Base-by-base conservation (phyloP, 352 stramenopile species). In the Phytophthora quininea region DNA sequence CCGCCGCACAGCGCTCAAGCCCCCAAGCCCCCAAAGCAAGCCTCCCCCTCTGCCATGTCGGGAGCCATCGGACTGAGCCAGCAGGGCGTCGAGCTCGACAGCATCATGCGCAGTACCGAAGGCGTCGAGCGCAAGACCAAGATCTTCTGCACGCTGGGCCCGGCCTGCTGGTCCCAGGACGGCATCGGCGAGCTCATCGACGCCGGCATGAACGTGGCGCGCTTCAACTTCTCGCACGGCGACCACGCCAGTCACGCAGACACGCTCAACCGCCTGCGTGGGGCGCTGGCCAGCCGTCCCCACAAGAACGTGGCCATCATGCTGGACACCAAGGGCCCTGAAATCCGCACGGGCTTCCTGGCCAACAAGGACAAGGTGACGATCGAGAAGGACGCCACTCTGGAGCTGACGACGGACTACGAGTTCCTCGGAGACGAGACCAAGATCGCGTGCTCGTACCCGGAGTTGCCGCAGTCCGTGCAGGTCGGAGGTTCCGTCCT, bases 221-320 rank as follows among this genome's bases (percentile, higher is more conserved):
- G 98, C 48, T 89, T 99, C 58, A 99, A 99, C 80, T 99, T 99
- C 80, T 99, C 95, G 45, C 98, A 99, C 80, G 98, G 97, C 43
- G 98, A 98, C 54, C 95, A 97, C 63, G 93, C 96, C 56, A 95
- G 67, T 48, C 87, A 93, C 71, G 73, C 73, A 46, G 82, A 91
- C 54, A 88, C 78, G 29, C 79, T 95, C 53, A 86, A 78, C 56
- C 78, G 82, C 54, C 72, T 95, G 31, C 84, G 85, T 8, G 79
- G 68, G 9, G 87, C 87, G 5, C 58, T 93, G 27, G 84, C 83
- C 27, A 80, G 58, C 9, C 82, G 87, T 30, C 83, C 84, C 6
- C 74, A 91, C 77, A 92, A 91, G 74, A 80, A 92, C 68, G 64
- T 71, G n/a, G 97, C 96, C 10, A 82, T 98, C 14, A 90, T 99